phyloP scores from a whole-genome alignment of 73 alveolate species.

The Paramecium octaurelia region DNA sequence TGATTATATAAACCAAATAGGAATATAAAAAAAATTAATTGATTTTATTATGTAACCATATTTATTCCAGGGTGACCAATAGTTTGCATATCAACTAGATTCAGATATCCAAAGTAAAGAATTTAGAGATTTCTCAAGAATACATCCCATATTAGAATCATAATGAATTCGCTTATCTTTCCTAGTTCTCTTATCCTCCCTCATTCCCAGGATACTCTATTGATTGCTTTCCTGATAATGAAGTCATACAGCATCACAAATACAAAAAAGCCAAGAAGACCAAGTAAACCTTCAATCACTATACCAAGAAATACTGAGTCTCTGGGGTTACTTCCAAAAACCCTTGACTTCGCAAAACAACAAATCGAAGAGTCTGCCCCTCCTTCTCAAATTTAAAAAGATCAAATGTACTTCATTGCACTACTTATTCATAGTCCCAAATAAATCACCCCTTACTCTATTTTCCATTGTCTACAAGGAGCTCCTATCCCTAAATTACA shows the following conservation, averaged over 20 bases:
- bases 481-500: constrained; percentile 12
- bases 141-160: not conserved
- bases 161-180: not conserved
- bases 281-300: not conserved
- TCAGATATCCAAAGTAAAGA: not conserved
- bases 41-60: not conserved
- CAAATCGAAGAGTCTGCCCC: not conserved
- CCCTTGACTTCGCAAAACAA: not conserved
- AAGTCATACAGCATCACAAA: not conserved
- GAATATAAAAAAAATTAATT: not conserved
- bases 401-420: not conserved
- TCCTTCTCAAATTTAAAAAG: not conserved
- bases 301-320: not conserved
- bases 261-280: not conserved
- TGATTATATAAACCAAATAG: not conserved
- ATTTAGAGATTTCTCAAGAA: not conserved
- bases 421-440: not conserved
- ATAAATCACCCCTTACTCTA: not conserved
- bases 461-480: not conserved
- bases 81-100: not conserved
- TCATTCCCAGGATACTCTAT: not conserved
- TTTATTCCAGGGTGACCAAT: not conserved
- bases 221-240: not conserved
- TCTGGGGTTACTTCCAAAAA: not conserved
- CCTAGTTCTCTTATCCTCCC: not conserved